These are phyloP conservation scores for Botrytis porri DNA, from an alignment of 2,329 filamentous ascomycete genomes.

Conservation along the genomic window DNA sequence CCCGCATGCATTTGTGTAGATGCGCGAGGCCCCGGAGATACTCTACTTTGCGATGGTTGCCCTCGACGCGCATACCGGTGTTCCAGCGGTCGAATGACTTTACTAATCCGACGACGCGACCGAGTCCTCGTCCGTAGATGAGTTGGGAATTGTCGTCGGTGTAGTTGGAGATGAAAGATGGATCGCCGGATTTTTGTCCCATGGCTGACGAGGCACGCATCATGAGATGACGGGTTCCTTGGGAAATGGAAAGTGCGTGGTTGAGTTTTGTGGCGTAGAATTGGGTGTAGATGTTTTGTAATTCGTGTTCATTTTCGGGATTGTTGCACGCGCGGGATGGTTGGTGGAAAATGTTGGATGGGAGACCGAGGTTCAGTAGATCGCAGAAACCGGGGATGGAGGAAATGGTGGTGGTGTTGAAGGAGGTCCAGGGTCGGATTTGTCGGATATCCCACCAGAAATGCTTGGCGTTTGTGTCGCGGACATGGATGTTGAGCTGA, in stretches of 20 bases:
- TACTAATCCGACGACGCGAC: conserved; percentile 78
- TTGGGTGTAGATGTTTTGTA: conserved; percentile 71
- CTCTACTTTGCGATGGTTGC: conserved; percentile 79
- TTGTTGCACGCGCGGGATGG: conserved; percentile 50
- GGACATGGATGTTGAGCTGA: conserved; percentile 67
- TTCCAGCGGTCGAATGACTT: conserved; percentile 94
- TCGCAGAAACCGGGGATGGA: conserved; percentile 68
- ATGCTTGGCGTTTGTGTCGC: conserved; percentile 69
- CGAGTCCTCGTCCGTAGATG: conserved; percentile 47
- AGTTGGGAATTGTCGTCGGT: conserved; percentile 49
- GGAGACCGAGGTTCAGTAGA: conserved; percentile 69
- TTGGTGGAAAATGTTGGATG: conserved; percentile 57
- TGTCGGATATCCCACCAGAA: conserved; percentile 98
- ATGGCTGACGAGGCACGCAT: conserved; percentile 34
- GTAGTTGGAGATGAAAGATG: conserved; percentile 50
- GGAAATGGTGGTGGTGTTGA: conserved; percentile 70
- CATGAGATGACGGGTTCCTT: conserved; percentile 58
- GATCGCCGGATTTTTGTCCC: conserved; percentile 34
- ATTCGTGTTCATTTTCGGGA: conserved; percentile 74
- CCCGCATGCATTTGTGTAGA: conserved; percentile 87
- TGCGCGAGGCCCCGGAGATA: conserved; percentile 85
- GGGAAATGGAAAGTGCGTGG: conserved; percentile 73
- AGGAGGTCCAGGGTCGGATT: conserved; percentile 76
- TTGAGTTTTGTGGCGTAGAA: conserved; percentile 88
- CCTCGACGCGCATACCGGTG: conserved; percentile 85